A percentile compares a stretch with the other conserved stretches of the same genome.
Conservation (phyloP, 1,284 basidiomycete species). For the Cystobasidiaceae sp. region DNA sequence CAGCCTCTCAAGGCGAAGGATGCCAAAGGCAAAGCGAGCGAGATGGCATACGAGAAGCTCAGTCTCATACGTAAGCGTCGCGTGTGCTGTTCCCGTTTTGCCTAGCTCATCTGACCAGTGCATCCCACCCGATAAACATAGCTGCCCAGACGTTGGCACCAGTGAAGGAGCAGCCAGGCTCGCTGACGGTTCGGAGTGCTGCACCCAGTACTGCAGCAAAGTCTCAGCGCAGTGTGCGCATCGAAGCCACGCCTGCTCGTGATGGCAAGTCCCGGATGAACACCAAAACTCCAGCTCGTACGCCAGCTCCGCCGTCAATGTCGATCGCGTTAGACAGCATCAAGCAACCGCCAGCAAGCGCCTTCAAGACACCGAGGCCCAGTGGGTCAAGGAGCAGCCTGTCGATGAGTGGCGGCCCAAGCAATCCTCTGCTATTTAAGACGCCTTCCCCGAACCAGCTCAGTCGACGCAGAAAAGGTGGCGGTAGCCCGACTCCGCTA, state of each 20-base stretch:
- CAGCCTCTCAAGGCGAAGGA: not conserved
- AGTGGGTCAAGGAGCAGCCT: too few species aligned
- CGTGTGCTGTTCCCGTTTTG: not conserved
- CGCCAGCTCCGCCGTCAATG: too few species aligned
- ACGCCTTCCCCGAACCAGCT: constrained; percentile 21
- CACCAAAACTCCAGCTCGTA: not conserved
- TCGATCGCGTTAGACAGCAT: too few species aligned
- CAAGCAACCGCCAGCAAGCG: constrained; percentile 1
- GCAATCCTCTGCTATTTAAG: too few species aligned
- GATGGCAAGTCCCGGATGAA: not conserved
- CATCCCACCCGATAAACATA: not conserved
- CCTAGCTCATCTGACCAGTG: not conserved
- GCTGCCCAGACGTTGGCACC: not conserved
- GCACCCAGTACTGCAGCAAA: too few species aligned
- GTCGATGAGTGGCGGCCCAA: too few species aligned
- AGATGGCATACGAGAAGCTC: not conserved
- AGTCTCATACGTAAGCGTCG: constrained; percentile 6
- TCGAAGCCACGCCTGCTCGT: not conserved
- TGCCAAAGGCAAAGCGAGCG: constrained; percentile 9
- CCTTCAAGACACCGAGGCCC: constrained; percentile 20
- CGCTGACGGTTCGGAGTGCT: too few species aligned
- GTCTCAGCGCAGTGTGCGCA: not conserved
- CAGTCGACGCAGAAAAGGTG: constrained; percentile 10
- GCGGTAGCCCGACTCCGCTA: constrained; percentile 1
- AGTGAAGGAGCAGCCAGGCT: too few species aligned